Percentiles rank a stretch among this genome's conserved stretches.
Evolutionary conservation across 257 asterid genomes (phyloP).

Genomic region (Jacaranda copaia): DNA sequence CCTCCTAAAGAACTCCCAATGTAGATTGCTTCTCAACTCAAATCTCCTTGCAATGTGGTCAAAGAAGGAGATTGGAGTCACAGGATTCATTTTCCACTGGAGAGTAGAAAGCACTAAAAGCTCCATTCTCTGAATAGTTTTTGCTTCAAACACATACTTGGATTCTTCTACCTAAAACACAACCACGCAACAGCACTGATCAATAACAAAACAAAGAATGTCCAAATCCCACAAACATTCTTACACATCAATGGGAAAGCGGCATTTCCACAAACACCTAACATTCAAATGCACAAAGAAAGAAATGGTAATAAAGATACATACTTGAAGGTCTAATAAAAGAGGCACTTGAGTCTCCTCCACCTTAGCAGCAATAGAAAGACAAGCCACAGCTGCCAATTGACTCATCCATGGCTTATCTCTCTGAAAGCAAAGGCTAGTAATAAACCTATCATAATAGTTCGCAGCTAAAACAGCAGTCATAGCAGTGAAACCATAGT

Average conservation of each 20-base stretch:
- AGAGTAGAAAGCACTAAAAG: slow-evolving; percentile 78
- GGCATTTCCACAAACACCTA: slow-evolving; percentile 44
- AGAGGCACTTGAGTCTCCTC: slow-evolving; percentile 91
- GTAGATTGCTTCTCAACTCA: slow-evolving; percentile 50
- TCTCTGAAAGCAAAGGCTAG: slow-evolving; percentile 60
- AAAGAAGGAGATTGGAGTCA: slow-evolving; percentile 78
- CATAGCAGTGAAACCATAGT: slow-evolving; percentile 59
- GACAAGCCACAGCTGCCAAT: slow-evolving; percentile 84
- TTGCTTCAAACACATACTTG: slow-evolving; percentile 79
- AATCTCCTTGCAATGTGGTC: slow-evolving; percentile 83
- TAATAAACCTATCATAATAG: slow-evolving; percentile 71
- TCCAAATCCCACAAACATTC: not conserved
- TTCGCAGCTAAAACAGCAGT: slow-evolving; percentile 79
- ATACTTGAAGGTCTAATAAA: slow-evolving; percentile 78
- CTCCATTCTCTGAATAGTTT: slow-evolving; percentile 87
- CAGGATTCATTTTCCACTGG: slow-evolving; percentile 82
- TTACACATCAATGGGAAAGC: slow-evolving; percentile 3
- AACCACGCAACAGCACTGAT: slow-evolving; percentile 17
- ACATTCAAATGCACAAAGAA: not conserved
- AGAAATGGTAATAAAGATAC: not conserved
- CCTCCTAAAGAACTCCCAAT: slow-evolving; percentile 58
- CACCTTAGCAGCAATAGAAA: slow-evolving; percentile 87
- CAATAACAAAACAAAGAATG: slow-evolving; percentile 14
- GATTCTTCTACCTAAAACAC: slow-evolving; percentile 67
- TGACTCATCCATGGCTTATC: slow-evolving; percentile 96